phyloP scores from a whole-genome alignment of 176 grass and related monocot genomes.

The Thalia dealbata region DNA sequence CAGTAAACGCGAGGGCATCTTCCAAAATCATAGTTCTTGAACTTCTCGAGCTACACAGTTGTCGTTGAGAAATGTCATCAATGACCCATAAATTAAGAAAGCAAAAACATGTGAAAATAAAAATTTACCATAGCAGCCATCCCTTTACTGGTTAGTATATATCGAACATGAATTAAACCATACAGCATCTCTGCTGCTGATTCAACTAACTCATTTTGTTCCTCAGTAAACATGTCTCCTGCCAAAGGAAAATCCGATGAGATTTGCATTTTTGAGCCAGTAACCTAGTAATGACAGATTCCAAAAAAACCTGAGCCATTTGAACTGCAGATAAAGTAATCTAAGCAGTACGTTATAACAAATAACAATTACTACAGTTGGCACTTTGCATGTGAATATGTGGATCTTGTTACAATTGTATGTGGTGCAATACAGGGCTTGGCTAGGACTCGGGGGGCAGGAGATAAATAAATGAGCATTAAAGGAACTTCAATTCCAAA shows the following conservation, averaged over 20 bases:
- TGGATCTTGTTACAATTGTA: too few relatives aligned
- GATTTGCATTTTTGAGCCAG: not conserved
- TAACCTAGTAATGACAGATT: too few relatives aligned
- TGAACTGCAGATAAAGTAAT: too few relatives aligned
- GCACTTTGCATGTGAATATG: too few relatives aligned
- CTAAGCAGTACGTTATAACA: too few relatives aligned
- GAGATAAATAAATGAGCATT: too few relatives aligned
- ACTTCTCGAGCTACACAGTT: constrained; percentile 59
- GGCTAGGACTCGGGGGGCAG: too few relatives aligned
- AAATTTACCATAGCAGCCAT: constrained; percentile 55
- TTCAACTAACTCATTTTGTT: constrained; percentile 84
- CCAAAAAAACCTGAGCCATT: too few relatives aligned
- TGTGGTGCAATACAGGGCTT: too few relatives aligned
- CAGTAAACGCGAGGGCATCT: constrained; percentile 65
- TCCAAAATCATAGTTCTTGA: constrained; percentile 66
- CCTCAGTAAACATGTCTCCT: constrained; percentile 82
- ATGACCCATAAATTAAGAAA: not conserved
- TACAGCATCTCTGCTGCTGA: constrained; percentile 95
- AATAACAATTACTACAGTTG: too few relatives aligned
- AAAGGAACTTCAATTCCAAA: too few relatives aligned
- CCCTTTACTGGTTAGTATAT: constrained; percentile 73
- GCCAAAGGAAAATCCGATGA: constrained; percentile 12
- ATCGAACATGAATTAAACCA: constrained; percentile 75
- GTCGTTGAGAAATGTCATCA: not conserved
- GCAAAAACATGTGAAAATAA: not conserved